Conservation (phyloP, 495 filamentous ascomycete species). For the Neurospora tetraspora region DNA sequence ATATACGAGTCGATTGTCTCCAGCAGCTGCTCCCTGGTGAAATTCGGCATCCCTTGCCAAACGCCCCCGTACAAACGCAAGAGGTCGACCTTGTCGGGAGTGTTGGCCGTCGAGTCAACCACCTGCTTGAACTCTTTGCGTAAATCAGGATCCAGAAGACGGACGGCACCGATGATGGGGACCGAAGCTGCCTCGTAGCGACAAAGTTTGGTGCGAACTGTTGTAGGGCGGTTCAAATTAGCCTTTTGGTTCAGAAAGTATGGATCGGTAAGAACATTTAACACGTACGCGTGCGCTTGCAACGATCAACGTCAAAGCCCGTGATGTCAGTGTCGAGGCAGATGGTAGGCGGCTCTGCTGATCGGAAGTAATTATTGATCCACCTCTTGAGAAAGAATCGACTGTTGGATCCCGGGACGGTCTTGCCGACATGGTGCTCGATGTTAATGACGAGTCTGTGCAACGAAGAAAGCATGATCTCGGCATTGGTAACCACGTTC, state of each 20-base stretch:
- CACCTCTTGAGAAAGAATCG: background rate
- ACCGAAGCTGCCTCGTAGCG: background rate
- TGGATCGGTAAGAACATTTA: background rate
- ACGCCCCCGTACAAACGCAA: background rate
- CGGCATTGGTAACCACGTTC: background rate
- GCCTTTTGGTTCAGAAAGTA: background rate
- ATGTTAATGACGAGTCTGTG: background rate
- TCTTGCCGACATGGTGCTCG: background rate
- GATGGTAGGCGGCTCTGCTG: background rate
- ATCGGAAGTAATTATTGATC: background rate
- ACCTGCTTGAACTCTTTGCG: background rate
- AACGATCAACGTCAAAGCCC: background rate
- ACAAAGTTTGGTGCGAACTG: background rate
- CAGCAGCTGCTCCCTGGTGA: background rate
- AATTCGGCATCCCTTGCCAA: background rate
- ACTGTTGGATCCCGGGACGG: background rate
- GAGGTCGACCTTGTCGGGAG: background rate
- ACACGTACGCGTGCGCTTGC: background rate
- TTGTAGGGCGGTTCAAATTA: background rate
- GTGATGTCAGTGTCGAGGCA: background rate
- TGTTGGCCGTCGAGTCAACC: background rate
- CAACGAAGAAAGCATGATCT: background rate
- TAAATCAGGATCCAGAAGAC: background rate
- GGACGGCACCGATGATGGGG: background rate
- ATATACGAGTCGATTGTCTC: background rate